A percentile compares a stretch with the other conserved stretches of the same genome.
phyloP scores from a whole-genome alignment of 768 basidiomycete species.

The Melanogaster broomeanus region DNA sequence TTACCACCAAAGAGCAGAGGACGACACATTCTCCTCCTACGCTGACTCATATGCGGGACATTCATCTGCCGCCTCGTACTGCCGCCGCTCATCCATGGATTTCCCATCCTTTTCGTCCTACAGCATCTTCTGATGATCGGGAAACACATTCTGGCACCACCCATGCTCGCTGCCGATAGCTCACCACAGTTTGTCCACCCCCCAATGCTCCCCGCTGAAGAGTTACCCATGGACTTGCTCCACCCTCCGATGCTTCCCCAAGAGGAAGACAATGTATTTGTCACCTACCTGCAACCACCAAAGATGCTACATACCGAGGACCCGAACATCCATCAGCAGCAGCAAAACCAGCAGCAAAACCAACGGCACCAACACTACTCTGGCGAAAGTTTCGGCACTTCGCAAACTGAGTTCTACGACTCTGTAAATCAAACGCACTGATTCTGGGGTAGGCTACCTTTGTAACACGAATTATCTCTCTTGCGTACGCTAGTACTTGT shows the following conservation, averaged over 20 bases:
- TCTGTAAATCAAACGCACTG: slow-evolving; percentile 37
- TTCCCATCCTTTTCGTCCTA: too few relatives aligned
- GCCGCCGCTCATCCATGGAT: slow-evolving; percentile 59
- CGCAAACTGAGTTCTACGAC: too few relatives aligned
- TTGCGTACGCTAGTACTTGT: slow-evolving; percentile 23
- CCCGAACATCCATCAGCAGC: slow-evolving; percentile 13
- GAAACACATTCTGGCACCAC: too few relatives aligned
- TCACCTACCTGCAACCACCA: slow-evolving; percentile 52
- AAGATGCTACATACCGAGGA: slow-evolving; percentile 47
- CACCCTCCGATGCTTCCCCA: slow-evolving; percentile 60
- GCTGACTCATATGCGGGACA: too few relatives aligned
- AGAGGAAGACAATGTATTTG: slow-evolving; percentile 65
- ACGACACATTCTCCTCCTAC: too few relatives aligned
- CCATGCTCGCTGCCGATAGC: too few relatives aligned
- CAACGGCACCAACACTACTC: slow-evolving; percentile 22
- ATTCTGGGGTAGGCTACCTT: not conserved
- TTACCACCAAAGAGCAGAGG: too few relatives aligned
- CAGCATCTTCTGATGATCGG: too few relatives aligned
- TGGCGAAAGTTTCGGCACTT: too few relatives aligned
- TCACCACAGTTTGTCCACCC: slow-evolving; percentile 68
- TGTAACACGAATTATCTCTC: not conserved
- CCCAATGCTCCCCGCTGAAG: slow-evolving; percentile 64
- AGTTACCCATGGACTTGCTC: too few relatives aligned
- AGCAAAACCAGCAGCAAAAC: slow-evolving; percentile 23
- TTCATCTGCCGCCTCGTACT: slow-evolving; percentile 57